Evolutionary conservation across 1,284 basidiomycete genomes (phyloP), one percentile per base, ranked within the genome.

Genomic region (Austropuccinia psidii): DNA sequence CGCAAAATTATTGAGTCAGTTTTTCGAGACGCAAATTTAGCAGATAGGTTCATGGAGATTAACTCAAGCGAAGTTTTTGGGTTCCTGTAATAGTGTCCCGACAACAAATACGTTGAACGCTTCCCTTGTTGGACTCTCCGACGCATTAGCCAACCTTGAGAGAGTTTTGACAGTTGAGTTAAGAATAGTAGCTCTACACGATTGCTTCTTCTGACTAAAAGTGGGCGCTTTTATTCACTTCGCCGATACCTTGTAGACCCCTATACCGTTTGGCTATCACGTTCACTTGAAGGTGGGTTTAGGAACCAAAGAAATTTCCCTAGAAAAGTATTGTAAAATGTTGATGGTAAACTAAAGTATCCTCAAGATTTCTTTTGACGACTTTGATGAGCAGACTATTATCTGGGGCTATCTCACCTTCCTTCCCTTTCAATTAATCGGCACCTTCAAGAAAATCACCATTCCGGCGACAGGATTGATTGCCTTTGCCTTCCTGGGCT

Each of bases 391-490:
- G n/a, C n/a, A n/a, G n/a, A n/a, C n/a, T 15, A 58, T 73, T 21
- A 73, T 73, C 0, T 73, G 69, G 69, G 58, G 69, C 7, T 73
- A 73, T 41, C 60, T 73, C 11, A 37, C 64, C 8, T 64, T 73
- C 19, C 29, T 73, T 7, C 69, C 69, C 11, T 73, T 73, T n/a
- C 58, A 73, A 55, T 31, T 73, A 1, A 17, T 73, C 7, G 39
- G 58, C 9, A 43, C 69, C 4, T 73, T 73, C 45, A 60, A 60
- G 31, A 62, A 54, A 43, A 47, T 73, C 11, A 73, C 69, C 2
- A 73, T 73, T 29, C 69, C 69, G 1, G 69, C 69, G 4, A 39
- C 39, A 41, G 57, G 49, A 21, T 31, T 73, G 37, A 58, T 73
- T 50, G 6, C 57, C 2, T 52, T 55, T 35, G 69, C 69, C 9